Base-by-base conservation (phyloP, 805 yeast genomes). In the Wickerhamomyces rabaulensis region DNA sequence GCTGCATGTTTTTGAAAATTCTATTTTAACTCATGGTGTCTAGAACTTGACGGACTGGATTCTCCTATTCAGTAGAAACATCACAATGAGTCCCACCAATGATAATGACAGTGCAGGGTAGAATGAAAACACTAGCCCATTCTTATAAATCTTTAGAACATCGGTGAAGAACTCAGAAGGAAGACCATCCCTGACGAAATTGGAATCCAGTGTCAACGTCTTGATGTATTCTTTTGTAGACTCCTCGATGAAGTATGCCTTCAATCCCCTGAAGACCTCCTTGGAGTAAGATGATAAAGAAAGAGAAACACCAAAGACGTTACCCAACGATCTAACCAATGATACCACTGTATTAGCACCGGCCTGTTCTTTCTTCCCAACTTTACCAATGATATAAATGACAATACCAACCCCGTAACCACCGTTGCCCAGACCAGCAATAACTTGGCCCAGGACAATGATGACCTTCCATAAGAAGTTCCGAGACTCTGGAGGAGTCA, bases 271-370 rank as follows among this genome's bases (percentile, higher is more conserved):
- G 7, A 49, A 43, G n/a, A 69, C 54, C 4, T 59, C 54, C 31
- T 53, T 57, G 22, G 64, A 60, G 47, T 69, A 70, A 1, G 67
- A 49, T 16, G 67, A 57, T 19, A 71, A 51, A 1, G 70, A 57
- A 13, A 70, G 52, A 15, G 76, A 73, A 9, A 69, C 73, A 38
- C 77, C 75, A 9, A 68, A 52, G 13, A 70, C 75, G 41, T 69
- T 67, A 10, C 78, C 78, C 41, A 71, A 51, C 2, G 76, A 70
- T 47, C 72, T 63, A 41, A 71, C 67, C 42, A 73, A 57, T 41
- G 71, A 72, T 33, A 67, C 71, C 63, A 69, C 72, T 16, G 77
- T 73, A 13, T 73, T 70, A 15, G 73, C 73, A 35, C 70, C 56
- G 2, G 76, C 76, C 49, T 73, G 77, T 13, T 66, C 65, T 39